A percentile compares a stretch with the other conserved stretches of the same genome.
Evolutionary conservation across 2,329 filamentous ascomycete species (phyloP).

Genomic region (Aspergillus costaricaensis): DNA sequence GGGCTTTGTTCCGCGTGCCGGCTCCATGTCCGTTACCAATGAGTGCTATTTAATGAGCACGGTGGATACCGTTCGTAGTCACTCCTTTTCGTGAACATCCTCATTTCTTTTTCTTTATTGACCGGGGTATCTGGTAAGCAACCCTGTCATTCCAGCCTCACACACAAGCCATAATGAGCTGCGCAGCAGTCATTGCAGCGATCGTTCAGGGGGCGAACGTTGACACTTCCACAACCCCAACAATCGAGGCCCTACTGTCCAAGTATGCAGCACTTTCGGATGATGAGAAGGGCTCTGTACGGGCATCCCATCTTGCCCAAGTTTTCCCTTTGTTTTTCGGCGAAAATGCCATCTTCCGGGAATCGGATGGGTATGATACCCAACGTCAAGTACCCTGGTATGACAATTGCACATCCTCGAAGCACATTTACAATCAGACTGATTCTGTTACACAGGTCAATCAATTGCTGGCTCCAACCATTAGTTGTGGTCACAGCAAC

Average conservation of each 20-base stretch:
- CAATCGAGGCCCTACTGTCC: not conserved
- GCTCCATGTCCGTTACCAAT: not conserved
- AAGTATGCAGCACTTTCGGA: not conserved
- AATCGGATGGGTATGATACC: not conserved
- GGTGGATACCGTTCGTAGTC: not conserved
- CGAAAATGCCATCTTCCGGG: not conserved
- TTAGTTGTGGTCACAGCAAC: slow-evolving; percentile 9
- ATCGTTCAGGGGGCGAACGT: not conserved
- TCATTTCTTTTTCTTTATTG: not conserved
- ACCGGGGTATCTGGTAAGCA: not conserved
- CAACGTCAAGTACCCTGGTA: not conserved
- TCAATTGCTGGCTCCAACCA: slow-evolving; percentile 15
- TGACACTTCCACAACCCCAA: not conserved
- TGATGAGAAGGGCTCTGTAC: not conserved
- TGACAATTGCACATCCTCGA: not conserved
- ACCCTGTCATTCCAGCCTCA: not conserved
- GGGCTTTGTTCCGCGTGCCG: not conserved
- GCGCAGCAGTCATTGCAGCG: not conserved
- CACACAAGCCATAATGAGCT: not conserved
- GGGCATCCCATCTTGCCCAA: not conserved
- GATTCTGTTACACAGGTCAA: slow-evolving; percentile 1
- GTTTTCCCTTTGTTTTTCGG: not conserved
- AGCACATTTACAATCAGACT: not conserved
- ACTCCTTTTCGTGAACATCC: not conserved
- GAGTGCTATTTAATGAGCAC: not conserved